phyloP scores from a whole-genome alignment of 345 rosid genomes.

The Euphorbia lathyris region DNA sequence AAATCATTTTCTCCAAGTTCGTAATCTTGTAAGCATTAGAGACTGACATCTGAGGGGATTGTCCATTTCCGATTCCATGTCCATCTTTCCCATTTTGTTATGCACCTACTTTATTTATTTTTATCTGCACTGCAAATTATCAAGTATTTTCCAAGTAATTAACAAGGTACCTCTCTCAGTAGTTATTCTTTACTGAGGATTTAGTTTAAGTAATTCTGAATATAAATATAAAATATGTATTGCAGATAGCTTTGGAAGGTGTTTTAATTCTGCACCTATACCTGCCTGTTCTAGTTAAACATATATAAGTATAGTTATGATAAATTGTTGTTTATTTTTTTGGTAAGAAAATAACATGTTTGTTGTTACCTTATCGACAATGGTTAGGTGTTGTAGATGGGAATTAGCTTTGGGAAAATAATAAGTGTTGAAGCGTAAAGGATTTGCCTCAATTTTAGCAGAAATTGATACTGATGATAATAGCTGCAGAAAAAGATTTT shows the following conservation, averaged over 20 bases:
- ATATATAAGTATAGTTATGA: background rate
- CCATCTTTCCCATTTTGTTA: background rate
- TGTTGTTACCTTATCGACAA: background rate
- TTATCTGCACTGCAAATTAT: background rate
- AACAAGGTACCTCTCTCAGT: background rate
- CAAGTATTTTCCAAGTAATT: background rate
- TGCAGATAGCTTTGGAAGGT: background rate
- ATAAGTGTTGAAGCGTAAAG: background rate
- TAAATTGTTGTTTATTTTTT: too few species aligned
- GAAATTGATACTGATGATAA: background rate
- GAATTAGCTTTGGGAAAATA: background rate
- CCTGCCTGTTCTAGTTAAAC: background rate
- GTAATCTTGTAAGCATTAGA: background rate
- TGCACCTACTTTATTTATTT: background rate
- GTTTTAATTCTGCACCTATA: background rate
- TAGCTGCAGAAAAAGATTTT: background rate
- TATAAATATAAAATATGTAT: background rate
- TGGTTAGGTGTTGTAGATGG: background rate
- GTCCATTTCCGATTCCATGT: background rate
- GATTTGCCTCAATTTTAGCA: background rate
- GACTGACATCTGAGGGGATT: background rate
- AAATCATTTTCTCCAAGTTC: background rate
- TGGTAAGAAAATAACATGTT: background rate
- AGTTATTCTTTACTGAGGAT: background rate
- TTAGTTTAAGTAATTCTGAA: background rate